These are phyloP conservation scores for Magnaporthales sp. DNA, from an alignment of 2,329 filamentous ascomycete species.

Conservation along the genomic window DNA sequence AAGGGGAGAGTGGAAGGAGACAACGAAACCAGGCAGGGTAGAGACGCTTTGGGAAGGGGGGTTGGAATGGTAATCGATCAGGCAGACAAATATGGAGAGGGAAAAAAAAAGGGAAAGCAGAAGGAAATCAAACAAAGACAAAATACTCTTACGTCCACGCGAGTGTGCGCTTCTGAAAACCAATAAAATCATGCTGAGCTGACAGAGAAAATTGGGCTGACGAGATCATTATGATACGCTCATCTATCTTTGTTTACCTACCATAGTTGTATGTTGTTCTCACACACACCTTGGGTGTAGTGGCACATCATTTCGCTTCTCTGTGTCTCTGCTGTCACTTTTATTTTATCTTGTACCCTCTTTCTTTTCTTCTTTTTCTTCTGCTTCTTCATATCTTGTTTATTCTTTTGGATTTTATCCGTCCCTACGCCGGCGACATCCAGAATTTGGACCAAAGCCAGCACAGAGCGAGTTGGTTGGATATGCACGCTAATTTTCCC, in stretches of 20 bases:
- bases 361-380: neutral
- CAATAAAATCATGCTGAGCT: neutral
- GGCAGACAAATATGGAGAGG: neutral
- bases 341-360: neutral
- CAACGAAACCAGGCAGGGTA: neutral
- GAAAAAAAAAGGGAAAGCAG: neutral
- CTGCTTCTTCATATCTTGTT: too few relatives aligned
- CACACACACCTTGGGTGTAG: neutral
- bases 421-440: too few relatives aligned
- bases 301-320: too few relatives aligned
- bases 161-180: neutral
- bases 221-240: neutral
- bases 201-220: neutral
- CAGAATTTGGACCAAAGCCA: neutral
- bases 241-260: neutral
- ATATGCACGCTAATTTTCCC: neutral
- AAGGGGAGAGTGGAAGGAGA: neutral
- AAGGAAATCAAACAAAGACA: neutral
- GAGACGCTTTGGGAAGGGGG: too few relatives aligned
- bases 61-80: neutral
- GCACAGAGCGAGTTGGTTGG: constrained; percentile 9
- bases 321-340: neutral
- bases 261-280: neutral
- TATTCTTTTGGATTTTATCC: too few relatives aligned
- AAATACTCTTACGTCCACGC: neutral